Percentiles rank a stretch among this genome's conserved stretches.
Conservation (phyloP, 495 filamentous ascomycete species). For the Cercophora samala region DNA sequence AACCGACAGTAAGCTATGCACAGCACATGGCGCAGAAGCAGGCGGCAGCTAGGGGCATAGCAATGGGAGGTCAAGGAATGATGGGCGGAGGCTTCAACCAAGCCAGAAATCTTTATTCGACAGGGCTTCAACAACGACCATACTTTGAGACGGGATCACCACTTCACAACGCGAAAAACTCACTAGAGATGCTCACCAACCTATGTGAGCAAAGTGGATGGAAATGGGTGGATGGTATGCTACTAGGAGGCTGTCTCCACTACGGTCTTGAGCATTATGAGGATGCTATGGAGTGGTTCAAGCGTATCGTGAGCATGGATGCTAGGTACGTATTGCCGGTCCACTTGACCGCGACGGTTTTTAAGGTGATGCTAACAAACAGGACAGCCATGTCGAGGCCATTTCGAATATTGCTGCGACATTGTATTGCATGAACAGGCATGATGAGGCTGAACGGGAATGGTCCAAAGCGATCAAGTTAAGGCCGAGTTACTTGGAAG, state of each 20-base stretch:
- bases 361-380: conserved; percentile 28
- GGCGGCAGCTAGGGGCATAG: conserved; percentile 16
- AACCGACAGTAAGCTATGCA: conserved; percentile 19
- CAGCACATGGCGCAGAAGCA: conserved; percentile 30
- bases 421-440: conserved; percentile 74
- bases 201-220: conserved; percentile 84
- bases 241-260: conserved; percentile 87
- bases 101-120: conserved; percentile 15
- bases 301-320: conserved; percentile 77
- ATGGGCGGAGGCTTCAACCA: conserved; percentile 13
- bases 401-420: conserved; percentile 92
- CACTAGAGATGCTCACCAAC: conserved; percentile 74
- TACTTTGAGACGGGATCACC: conserved; percentile 30
- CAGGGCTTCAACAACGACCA: conserved; percentile 18
- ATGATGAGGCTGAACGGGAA: conserved; percentile 79
- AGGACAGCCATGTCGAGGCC: conserved; percentile 80
- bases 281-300: conserved; percentile 85
- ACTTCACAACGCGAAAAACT: conserved; percentile 56
- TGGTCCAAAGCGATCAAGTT: conserved; percentile 82
- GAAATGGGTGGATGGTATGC: conserved; percentile 94
- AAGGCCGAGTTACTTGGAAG: conserved; percentile 90
- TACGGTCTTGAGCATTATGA: conserved; percentile 89
- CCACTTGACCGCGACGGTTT: neutral
- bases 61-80: conserved; percentile 20
- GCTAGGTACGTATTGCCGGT: conserved; percentile 54